Evolutionary conservation across 495 filamentous ascomycete genomes (phyloP).

Genomic region (Parathielavia appendiculata): DNA sequence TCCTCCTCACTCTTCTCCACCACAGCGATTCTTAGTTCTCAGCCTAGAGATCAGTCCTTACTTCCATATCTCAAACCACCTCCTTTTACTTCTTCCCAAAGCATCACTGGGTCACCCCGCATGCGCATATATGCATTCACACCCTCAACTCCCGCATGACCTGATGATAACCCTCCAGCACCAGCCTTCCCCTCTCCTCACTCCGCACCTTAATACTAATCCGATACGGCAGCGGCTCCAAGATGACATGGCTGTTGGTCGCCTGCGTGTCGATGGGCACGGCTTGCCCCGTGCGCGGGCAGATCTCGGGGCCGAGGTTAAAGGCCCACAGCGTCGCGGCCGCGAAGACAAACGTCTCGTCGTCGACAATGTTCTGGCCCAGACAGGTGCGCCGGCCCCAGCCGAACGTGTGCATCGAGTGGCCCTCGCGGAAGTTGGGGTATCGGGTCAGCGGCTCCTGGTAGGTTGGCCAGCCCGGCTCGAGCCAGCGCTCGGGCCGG

Average conservation of each 20-base stretch:
- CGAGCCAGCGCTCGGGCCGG: constrained; percentile 51
- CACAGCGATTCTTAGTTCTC: no score
- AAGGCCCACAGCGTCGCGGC: constrained; percentile 49
- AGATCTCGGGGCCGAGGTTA: constrained; percentile 37
- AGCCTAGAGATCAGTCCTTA: no score
- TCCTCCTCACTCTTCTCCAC: no score
- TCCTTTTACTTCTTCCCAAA: no score
- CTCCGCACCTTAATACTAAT: constrained; percentile 38
- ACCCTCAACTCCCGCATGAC: constrained; percentile 31
- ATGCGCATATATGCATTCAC: constrained; percentile 4
- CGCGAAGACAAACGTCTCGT: constrained; percentile 49
- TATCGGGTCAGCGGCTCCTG: constrained; percentile 47
- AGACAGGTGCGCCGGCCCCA: constrained; percentile 60
- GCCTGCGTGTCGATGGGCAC: constrained; percentile 48
- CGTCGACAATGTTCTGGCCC: constrained; percentile 59
- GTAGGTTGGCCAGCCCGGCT: constrained; percentile 51
- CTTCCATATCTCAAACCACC: no score
- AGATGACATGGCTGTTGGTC: constrained; percentile 46
- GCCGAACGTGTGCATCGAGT: constrained; percentile 52
- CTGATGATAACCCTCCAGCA: constrained; percentile 35
- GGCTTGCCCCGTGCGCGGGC: constrained; percentile 36
- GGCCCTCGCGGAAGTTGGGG: constrained; percentile 49
- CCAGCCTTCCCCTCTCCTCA: constrained; percentile 28
- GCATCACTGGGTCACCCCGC: no score
- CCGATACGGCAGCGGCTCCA: constrained; percentile 42